phyloP scores from a whole-genome alignment of 805 yeast species.

The Schizosaccharomyces octosporus region DNA sequence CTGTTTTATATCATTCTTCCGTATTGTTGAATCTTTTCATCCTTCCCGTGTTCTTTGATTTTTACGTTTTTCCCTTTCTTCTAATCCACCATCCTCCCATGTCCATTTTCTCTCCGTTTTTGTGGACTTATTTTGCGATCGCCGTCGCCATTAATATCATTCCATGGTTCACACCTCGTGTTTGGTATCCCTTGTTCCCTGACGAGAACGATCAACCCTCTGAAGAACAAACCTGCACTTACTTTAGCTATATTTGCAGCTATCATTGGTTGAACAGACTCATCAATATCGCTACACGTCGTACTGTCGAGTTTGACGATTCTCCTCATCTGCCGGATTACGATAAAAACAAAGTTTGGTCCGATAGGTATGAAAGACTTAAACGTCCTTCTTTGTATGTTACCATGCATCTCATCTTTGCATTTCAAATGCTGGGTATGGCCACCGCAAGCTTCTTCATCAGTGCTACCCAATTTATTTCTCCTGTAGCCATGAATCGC shows the following conservation, averaged over 20 bases:
- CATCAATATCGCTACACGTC: not conserved
- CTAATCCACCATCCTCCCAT: not conserved
- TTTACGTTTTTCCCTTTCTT: not conserved
- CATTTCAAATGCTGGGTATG: not conserved
- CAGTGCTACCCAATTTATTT: not conserved
- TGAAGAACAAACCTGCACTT: not conserved
- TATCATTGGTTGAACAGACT: not conserved
- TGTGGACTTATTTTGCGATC: not conserved
- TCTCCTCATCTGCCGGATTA: not conserved
- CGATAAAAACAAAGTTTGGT: not conserved
- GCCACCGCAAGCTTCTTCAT: not conserved
- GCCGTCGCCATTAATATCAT: not conserved
- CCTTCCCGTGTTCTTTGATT: not conserved
- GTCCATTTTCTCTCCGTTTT: not conserved
- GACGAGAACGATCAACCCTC: not conserved
- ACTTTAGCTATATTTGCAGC: not conserved
- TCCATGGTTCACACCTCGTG: not conserved
- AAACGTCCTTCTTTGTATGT: not conserved
- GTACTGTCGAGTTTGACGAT: not conserved
- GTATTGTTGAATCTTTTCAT: not conserved
- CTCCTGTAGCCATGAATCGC: not conserved
- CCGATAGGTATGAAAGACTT: not conserved
- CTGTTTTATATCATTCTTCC: not conserved
- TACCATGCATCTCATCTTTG: not conserved
- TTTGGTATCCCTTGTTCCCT: not conserved